These are phyloP conservation scores for Colletotrichum orchidophilum DNA, from an alignment of 2,329 filamentous ascomycete genomes.

Conservation along the genomic window DNA sequence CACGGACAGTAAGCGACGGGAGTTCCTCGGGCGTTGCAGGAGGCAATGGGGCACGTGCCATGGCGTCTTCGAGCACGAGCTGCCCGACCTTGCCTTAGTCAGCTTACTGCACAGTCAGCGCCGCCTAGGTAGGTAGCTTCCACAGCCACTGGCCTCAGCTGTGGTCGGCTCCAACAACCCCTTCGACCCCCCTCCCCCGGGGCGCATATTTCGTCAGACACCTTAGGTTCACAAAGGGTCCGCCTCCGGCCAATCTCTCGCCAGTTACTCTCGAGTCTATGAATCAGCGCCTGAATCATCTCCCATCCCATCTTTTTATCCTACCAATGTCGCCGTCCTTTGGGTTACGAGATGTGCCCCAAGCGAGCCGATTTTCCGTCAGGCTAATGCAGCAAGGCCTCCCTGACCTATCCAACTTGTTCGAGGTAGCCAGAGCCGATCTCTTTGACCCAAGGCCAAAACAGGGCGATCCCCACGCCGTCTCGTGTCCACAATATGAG, in stretches of 20 bases:
- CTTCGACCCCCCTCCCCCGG: too few relatives aligned
- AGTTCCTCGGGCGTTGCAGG: neutral
- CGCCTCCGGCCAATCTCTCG: neutral
- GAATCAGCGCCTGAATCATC: neutral
- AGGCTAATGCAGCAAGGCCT: neutral
- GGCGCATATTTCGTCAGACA: neutral
- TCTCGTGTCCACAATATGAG: neutral
- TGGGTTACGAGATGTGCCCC: neutral
- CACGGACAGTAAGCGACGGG: neutral
- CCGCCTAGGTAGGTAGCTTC: too few relatives aligned
- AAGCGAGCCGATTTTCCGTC: neutral
- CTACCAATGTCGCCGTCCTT: neutral
- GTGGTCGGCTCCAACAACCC: neutral
- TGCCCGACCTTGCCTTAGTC: neutral
- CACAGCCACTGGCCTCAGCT: neutral
- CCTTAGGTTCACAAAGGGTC: neutral
- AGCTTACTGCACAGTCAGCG: neutral
- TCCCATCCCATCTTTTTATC: neutral
- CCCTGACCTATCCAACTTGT: neutral
- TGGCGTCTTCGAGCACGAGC: too few relatives aligned
- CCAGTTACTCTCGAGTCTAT: neutral
- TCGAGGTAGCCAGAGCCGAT: neutral
- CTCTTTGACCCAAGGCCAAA: neutral
- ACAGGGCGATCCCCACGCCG: neutral
- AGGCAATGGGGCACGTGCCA: neutral